Evolutionary conservation across 192 early-diverging fungal genomes (phyloP).

Genomic region (Mortierella alpina): DNA sequence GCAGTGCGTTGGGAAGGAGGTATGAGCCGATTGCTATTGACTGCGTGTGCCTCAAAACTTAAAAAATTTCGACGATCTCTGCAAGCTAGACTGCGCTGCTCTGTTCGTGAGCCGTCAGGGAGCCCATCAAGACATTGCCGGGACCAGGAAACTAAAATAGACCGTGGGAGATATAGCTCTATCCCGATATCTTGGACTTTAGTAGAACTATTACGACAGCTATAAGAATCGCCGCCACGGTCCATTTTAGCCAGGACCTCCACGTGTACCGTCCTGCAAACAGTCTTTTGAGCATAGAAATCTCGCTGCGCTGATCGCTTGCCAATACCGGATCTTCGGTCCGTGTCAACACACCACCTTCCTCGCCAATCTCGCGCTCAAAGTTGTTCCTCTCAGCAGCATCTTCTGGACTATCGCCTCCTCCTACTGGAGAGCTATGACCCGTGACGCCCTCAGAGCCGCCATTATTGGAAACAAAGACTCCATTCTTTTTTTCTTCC

Average conservation of each 20-base stretch:
- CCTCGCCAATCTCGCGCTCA: neutral
- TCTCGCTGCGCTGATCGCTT: neutral
- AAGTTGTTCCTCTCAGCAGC: neutral
- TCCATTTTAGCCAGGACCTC: conserved; percentile 25
- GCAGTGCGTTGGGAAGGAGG: too few species aligned
- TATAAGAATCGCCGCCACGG: conserved; percentile 14
- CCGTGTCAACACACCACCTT: neutral
- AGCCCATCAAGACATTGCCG: too few species aligned
- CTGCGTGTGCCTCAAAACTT: too few species aligned
- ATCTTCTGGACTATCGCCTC: neutral
- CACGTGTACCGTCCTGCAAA: neutral
- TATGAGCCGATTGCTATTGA: too few species aligned
- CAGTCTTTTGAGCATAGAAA: conserved; percentile 8
- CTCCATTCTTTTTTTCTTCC: conserved; percentile 18
- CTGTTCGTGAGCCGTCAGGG: too few species aligned
- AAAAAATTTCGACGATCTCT: too few species aligned
- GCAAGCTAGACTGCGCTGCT: too few species aligned
- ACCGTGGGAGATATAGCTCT: too few species aligned
- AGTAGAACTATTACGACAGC: conserved; percentile 28
- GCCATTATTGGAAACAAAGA: conserved; percentile 5
- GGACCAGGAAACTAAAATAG: too few species aligned
- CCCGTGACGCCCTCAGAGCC: neutral
- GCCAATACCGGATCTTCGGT: neutral
- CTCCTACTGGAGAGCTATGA: neutral
- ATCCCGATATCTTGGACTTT: conserved; percentile 2